Conservation (phyloP, 805 yeast species). For the Komagataella mondaviorum region DNA sequence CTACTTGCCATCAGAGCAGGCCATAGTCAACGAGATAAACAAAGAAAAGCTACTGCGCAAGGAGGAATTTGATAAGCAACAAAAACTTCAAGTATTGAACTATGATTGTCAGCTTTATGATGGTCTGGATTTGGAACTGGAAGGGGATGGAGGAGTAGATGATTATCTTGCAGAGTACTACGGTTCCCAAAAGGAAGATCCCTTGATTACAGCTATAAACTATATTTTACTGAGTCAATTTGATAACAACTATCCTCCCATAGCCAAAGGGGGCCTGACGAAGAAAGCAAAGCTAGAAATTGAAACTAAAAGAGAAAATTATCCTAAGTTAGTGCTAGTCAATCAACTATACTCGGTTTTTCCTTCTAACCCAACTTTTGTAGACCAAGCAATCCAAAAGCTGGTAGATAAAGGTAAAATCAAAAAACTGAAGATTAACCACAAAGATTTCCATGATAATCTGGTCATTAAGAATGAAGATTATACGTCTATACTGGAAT, state of each 20-base stretch:
- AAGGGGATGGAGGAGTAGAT: background rate
- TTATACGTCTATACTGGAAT: slow-evolving; percentile 6
- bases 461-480: slow-evolving; percentile 18
- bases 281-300: slow-evolving; percentile 9
- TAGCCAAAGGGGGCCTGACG: slow-evolving; percentile 11
- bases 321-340: slow-evolving; percentile 26
- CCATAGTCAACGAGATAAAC: slow-evolving; percentile 1
- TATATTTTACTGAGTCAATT: slow-evolving; percentile 9
- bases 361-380: slow-evolving; percentile 31
- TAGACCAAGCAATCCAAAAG: slow-evolving; percentile 30
- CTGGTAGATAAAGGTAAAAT: slow-evolving; percentile 22
- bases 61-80: background rate
- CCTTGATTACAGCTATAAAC: slow-evolving; percentile 7
- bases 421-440: slow-evolving; percentile 19
- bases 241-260: slow-evolving; percentile 6
- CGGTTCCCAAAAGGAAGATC: background rate
- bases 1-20: slow-evolving; percentile 1
- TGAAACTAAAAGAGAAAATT: slow-evolving; percentile 7
- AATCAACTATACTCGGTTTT: slow-evolving; percentile 37
- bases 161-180: background rate
- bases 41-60: background rate
- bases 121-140: background rate
- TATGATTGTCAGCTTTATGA: background rate
- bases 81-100: background rate
- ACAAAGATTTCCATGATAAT: slow-evolving; percentile 29